Conservation (phyloP, 345 rosid species). For the Pistacia vera region DNA sequence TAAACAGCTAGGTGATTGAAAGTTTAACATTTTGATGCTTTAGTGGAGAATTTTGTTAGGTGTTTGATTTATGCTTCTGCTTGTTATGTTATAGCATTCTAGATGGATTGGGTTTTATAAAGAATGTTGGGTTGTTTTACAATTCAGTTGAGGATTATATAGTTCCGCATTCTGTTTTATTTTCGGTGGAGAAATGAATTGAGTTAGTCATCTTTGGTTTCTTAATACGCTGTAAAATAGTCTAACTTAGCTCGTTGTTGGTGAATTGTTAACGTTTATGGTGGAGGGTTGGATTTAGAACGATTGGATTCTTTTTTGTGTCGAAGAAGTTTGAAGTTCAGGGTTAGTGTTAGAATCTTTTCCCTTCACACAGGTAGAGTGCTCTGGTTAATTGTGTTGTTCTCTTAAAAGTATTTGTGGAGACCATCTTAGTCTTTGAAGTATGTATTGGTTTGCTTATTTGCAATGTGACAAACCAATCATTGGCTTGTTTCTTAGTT, state of each 20-base stretch:
- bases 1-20: neutral
- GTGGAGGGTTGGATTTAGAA: neutral
- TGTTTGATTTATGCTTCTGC: neutral
- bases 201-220: slow-evolving; percentile 1
- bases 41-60: neutral
- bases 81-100: neutral
- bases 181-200: neutral
- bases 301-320: neutral
- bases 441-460: neutral
- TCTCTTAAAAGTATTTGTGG: neutral
- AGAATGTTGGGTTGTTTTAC: neutral
- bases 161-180: neutral
- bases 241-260: neutral
- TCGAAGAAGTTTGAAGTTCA: neutral
- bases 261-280: neutral
- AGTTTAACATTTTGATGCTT: neutral
- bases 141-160: neutral
- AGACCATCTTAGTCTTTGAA: neutral
- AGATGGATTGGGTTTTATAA: neutral
- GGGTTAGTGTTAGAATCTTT: neutral
- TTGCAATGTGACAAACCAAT: neutral
- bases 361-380: neutral
- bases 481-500: neutral
- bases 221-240: neutral
- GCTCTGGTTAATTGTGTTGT: neutral